Evolutionary conservation across 2,329 filamentous ascomycete species (phyloP), one percentile per base, ranked within the genome.

Genomic region (Alternaria atra): DNA sequence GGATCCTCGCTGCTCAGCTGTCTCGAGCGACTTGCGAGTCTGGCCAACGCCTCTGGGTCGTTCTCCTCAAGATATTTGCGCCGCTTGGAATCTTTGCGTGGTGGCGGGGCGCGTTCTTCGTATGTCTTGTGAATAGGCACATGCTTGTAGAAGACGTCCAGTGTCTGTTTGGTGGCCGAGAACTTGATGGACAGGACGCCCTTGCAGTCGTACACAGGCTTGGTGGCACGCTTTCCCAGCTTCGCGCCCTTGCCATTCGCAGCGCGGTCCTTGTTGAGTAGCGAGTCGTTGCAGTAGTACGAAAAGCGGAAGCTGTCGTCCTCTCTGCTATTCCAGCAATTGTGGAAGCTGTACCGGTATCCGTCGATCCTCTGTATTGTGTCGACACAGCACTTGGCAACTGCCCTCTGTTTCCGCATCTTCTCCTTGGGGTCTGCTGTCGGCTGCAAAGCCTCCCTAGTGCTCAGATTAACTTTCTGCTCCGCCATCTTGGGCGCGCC

Each of bases 201-300:
- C 60, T 80, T 81, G 74, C 82, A 84, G 66, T 83, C 82, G 63
- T 81, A 84, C 32, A 82, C 82, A 8, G 81, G 80, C 67, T 83
- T 83, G 15, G 79, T 79, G 9, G 77, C 72, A 9, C 70, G 72
- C 68, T 74, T 75, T 46, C 77, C 77, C 53, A 75, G 60, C 61
- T 78, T 78, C 5, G 75, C 72, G 25, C 77, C 77, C 55, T 80
- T 80, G 32, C 78, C 77, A 60, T 84, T 83, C 7, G 81, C 81
- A 44, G 81, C 80, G 47, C 82, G 77, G 66, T 83, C 82, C 65
- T 84, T 84, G 69, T 84, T 84, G 69, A 83, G 79, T 70, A 83
- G 75, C 66, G 80, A 82, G 73, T 84, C 82, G 67, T 83, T 82
- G 71, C 82, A 84, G 63, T 82, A 82, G 72, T 83, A 83, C 30